Evolutionary conservation across 805 yeast species (phyloP), one percentile per base, ranked within the genome.

Genomic region (Candida loeiensis): DNA sequence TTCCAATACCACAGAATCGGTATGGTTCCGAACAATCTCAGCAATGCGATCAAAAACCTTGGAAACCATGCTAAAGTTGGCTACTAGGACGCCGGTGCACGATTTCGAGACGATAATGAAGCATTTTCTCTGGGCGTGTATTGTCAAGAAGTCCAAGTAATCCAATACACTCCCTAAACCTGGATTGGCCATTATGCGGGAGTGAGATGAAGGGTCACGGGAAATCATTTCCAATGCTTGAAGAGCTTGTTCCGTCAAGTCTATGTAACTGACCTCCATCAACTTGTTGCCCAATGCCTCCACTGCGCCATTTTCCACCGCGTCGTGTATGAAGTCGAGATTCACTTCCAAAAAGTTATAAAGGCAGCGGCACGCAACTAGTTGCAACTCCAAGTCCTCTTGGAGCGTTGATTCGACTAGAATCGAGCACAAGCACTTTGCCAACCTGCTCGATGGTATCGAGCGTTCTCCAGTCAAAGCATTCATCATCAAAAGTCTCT

Each of bases 211-310:
- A 16, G 74, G 64, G 21, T 71, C 71, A 43, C 80, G 63, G 1
- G 89, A 78, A 12, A 84, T 77, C 57, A 77, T 69, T 54, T 82
- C 90, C 34, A 84, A 63, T 0, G 90, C 79, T 53, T 82, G 90
- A 29, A 89, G 62, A 0, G 89, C 88, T 60, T 90, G 96, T 55
- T 91, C 99, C 0, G 96, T 95, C 39, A 91, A 67, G 56, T 91
- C 99, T 39, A 91, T 90, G 55, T 78, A 90, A 40, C 80, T 79
- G 13, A 91, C 82, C 46, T 87, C 95, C 42, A 76, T 53, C 26
- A 93, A 59, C 45, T 84, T 85, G 4, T 70, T 64, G 48, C 83
- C 77, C 18, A 93, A 66, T 0, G 77, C 79, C 32, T 79, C 81
- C 6, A 89, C 73, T 0, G 82, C 83, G 28, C 83, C 82, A 13